phyloP scores from a whole-genome alignment of 192 early-diverging fungal species.

The Coemansia sp. region DNA sequence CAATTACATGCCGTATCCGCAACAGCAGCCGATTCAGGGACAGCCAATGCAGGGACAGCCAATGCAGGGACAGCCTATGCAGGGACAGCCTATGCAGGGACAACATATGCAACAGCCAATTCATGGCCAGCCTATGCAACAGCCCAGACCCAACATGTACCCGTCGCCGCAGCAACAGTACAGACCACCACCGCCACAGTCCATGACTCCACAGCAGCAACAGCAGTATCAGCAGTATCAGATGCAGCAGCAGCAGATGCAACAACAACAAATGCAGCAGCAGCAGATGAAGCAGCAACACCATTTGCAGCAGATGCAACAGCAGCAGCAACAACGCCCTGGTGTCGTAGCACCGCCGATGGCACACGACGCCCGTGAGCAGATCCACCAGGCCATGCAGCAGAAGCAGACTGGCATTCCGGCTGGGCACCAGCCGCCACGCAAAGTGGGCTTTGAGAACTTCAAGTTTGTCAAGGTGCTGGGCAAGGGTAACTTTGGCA shows the following conservation, averaged over 20 bases:
- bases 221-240: constrained; percentile 19
- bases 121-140: constrained; percentile 42
- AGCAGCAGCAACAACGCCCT: neutral
- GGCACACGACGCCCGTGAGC: constrained; percentile 25
- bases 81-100: neutral
- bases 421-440: constrained; percentile 32
- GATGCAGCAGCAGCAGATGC: constrained; percentile 16
- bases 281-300: constrained; percentile 19
- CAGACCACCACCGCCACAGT: neutral
- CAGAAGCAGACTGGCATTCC: constrained; percentile 15
- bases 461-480: constrained; percentile 93
- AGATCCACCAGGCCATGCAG: constrained; percentile 54
- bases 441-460: constrained; percentile 83
- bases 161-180: constrained; percentile 16
- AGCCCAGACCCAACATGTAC: constrained; percentile 21
- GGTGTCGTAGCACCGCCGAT: constrained; percentile 8
- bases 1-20: constrained; percentile 27
- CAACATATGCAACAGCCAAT: neutral
- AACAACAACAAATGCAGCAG: constrained; percentile 14
- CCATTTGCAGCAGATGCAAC: constrained; percentile 13
- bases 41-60: neutral
- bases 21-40: constrained; percentile 12
- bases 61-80: constrained; percentile 36
- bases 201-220: constrained; percentile 7
- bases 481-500: constrained; percentile 99